Percentiles rank a stretch among this genome's conserved stretches.
phyloP scores from a whole-genome alignment of 495 filamentous ascomycete species.

The Neurospora pannonica region DNA sequence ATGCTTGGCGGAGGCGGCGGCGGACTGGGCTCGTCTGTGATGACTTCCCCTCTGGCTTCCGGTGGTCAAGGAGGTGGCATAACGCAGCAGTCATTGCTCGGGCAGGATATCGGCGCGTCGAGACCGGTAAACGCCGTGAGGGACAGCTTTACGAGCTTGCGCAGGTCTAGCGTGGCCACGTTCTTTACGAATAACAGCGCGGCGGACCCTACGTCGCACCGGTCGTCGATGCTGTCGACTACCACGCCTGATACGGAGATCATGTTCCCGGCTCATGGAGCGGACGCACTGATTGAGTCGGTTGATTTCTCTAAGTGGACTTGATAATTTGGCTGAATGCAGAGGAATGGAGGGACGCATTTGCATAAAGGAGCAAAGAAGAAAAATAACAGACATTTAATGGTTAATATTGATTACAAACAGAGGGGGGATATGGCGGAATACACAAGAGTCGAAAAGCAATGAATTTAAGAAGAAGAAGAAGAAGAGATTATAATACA shows the following conservation, averaged over 20 bases:
- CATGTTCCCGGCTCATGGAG: constrained; percentile 20
- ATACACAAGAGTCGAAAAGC: neutral
- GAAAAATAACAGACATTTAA: neutral
- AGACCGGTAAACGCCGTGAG: constrained; percentile 35
- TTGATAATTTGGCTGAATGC: constrained; percentile 7
- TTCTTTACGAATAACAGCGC: constrained; percentile 40
- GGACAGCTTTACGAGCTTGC: constrained; percentile 41
- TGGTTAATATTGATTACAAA: neutral
- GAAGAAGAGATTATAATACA: neutral
- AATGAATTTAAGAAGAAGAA: neutral
- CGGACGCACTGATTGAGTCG: constrained; percentile 43
- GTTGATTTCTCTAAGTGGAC: constrained; percentile 57
- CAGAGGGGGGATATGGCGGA: neutral
- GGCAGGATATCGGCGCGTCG: constrained; percentile 11
- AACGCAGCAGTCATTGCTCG: constrained; percentile 6
- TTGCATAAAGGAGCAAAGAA: neutral
- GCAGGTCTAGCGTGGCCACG: constrained; percentile 45
- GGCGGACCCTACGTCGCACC: constrained; percentile 38
- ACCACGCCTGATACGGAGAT: constrained; percentile 40
- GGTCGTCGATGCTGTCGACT: constrained; percentile 41
- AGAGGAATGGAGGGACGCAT: neutral
- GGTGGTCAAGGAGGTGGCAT: constrained; percentile 5
- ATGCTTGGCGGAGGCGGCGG: constrained; percentile 11
- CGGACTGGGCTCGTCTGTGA: constrained; percentile 1
- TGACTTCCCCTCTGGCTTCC: neutral